Evolutionary conservation across 192 early-diverging fungal genomes (phyloP), one percentile per base, ranked within the genome.

Genomic region (Coemansia sp.): DNA sequence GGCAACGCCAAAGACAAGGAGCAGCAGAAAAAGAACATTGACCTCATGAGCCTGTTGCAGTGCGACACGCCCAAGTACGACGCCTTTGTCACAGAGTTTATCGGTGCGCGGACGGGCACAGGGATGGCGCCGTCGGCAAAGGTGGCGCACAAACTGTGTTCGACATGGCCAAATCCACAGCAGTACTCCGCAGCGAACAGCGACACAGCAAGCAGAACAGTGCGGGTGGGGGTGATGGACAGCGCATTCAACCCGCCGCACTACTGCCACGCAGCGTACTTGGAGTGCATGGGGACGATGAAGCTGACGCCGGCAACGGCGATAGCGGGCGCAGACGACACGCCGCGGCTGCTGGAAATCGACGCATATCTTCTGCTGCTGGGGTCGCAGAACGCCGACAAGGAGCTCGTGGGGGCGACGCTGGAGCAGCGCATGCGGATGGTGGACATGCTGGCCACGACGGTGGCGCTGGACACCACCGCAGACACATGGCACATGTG

Each of bases 231-330:
- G 5, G 82, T 92, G 11, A 83, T 93, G 26, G 91, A 93, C 73
- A 88, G 91, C 41, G 91, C 90, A 8, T 93, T 93, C 74, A 93
- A 93, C 56, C 91, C 91, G 71, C 85, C 63, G 68, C 84, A 58
- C 85, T 91, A 59, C 70, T 93, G 55, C 39, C 77, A 71, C 61
- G 67, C 52, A 23, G 87, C 61, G 21, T 82, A 72, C 59, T 52
- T 78, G 63, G 75, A 78, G 69, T 73, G 74, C 53, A 34, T 82
- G 68, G 75, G 67, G 1, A 64, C 48, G 6, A 67, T 60, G 66
- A 45, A 73, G 59, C 68, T 71, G 23, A 49, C 55, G 52, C 58
- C 64, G 39, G 60, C 66, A 4, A 56, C 52, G 8, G 49, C n/a
- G 21, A 57, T 53, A 4, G 38, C 39, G 4, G 73, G 68, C 26